Conservation (phyloP, 352 stramenopile genomes). For the Phytophthora hibernalis region DNA sequence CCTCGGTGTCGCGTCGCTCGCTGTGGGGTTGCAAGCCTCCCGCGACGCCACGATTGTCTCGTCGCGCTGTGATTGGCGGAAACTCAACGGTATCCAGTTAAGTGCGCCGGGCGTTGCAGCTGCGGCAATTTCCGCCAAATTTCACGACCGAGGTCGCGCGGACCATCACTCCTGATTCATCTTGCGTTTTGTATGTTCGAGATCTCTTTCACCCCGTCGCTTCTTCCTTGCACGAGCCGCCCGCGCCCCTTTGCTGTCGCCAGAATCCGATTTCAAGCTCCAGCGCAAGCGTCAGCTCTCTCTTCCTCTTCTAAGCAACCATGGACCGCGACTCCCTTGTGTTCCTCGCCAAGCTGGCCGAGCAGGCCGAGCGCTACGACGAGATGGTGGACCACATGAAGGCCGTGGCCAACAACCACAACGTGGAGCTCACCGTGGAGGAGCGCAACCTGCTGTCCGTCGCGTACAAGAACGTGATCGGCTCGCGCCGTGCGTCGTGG, state of each 20-base stretch:
- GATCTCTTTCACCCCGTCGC: conserved; percentile 34
- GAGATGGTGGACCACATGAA: conserved; percentile 98
- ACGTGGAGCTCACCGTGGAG: conserved; percentile 98
- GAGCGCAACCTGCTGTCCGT: conserved; percentile 97
- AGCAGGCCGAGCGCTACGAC: conserved; percentile 90
- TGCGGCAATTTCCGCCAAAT: conserved; percentile 36
- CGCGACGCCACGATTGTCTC: conserved; percentile 13
- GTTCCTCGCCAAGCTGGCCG: conserved; percentile 84
- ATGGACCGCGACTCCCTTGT: conserved; percentile 87
- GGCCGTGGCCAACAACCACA: conserved; percentile 95
- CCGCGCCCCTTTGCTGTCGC: conserved; percentile 41
- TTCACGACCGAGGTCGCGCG: conserved; percentile 15
- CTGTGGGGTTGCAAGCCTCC: conserved; percentile 21
- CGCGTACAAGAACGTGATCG: conserved; percentile 99
- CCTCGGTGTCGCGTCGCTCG: conserved; percentile 25
- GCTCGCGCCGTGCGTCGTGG: conserved; percentile 97
- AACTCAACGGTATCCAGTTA: conserved; percentile 9
- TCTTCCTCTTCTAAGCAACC: conserved; percentile 13
- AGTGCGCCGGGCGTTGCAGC: conserved; percentile 38
- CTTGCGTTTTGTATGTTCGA: conserved; percentile 10
- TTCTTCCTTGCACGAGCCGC: neutral
- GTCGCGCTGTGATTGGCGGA: conserved; percentile 23
- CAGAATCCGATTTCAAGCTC: conserved; percentile 73
- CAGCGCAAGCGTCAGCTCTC: conserved; percentile 36
- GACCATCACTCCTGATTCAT: conserved; percentile 24